Evolutionary conservation across 148 eudicot genomes (phyloP).

Genomic region (Fagopyrum homotropicum): DNA sequence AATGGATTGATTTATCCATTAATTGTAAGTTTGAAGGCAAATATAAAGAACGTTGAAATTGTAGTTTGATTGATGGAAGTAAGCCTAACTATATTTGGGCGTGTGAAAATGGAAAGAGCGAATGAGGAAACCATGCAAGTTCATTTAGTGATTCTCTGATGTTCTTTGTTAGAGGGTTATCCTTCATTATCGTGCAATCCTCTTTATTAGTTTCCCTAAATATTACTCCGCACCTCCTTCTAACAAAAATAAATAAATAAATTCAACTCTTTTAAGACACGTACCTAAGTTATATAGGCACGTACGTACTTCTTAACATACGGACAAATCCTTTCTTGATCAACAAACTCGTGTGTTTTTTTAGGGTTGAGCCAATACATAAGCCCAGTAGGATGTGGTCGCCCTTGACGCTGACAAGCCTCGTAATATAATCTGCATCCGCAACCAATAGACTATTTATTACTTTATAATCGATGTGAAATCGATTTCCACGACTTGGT

Average conservation of each 20-base stretch:
- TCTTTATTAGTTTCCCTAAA: not conserved
- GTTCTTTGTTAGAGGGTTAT: not conserved
- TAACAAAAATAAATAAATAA: not conserved
- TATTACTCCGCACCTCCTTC: not conserved
- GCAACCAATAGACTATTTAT: too few relatives aligned
- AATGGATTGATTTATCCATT: not conserved
- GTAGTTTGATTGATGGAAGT: not conserved
- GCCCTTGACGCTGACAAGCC: too few relatives aligned
- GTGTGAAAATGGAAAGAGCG: not conserved
- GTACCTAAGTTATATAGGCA: too few relatives aligned
- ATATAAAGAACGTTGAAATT: not conserved
- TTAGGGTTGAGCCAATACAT: too few relatives aligned
- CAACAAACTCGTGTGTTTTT: too few relatives aligned
- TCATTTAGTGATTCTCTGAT: not conserved
- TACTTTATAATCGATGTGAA: too few relatives aligned
- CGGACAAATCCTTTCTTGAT: too few relatives aligned
- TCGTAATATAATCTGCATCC: too few relatives aligned
- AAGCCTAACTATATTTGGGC: not conserved
- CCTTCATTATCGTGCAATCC: not conserved
- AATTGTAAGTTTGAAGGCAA: constrained; percentile 1
- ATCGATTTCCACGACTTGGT: too few relatives aligned
- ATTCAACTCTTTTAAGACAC: too few relatives aligned
- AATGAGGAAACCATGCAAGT: not conserved
- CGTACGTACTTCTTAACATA: too few relatives aligned
- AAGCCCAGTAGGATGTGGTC: too few relatives aligned